Conservation (phyloP, 306 rosid genomes). For the Hippophae rhamnoides region DNA sequence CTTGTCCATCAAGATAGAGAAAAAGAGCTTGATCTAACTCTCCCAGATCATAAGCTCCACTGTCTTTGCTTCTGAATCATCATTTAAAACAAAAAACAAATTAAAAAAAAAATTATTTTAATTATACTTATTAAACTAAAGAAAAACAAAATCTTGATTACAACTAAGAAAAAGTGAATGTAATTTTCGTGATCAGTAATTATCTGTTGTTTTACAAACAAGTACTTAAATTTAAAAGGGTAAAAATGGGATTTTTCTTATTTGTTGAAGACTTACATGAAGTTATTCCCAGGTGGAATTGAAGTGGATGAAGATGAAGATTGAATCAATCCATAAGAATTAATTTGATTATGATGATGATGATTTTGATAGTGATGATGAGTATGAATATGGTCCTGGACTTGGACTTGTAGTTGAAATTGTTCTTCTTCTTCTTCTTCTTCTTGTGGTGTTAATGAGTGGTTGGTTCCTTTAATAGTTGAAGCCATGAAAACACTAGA, state of each 20-base stretch:
- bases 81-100: background rate
- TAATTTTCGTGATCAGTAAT: too few species aligned
- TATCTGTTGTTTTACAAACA: too few species aligned
- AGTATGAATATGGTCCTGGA: background rate
- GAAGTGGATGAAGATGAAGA: slow-evolving; percentile 49
- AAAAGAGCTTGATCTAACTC: slow-evolving; percentile 92
- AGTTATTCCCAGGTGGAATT: slow-evolving; percentile 43
- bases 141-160: too few species aligned
- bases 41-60: slow-evolving; percentile 68
- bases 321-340: slow-evolving; percentile 65
- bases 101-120: too few species aligned
- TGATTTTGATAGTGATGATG: slow-evolving; percentile 25
- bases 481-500: slow-evolving; percentile 46
- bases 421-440: slow-evolving; percentile 32
- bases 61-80: slow-evolving; percentile 48
- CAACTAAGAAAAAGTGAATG: too few species aligned
- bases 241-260: too few species aligned
- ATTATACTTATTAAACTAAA: too few species aligned
- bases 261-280: slow-evolving; percentile 32
- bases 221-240: too few species aligned
- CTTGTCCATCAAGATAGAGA: slow-evolving; percentile 77
- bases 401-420: slow-evolving; percentile 35
- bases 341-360: slow-evolving; percentile 24
- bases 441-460: slow-evolving; percentile 23
- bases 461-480: slow-evolving; percentile 25